These are phyloP conservation scores for Cytospora paraplurivora DNA, from an alignment of 2,329 filamentous ascomycete genomes.

Conservation along the genomic window DNA sequence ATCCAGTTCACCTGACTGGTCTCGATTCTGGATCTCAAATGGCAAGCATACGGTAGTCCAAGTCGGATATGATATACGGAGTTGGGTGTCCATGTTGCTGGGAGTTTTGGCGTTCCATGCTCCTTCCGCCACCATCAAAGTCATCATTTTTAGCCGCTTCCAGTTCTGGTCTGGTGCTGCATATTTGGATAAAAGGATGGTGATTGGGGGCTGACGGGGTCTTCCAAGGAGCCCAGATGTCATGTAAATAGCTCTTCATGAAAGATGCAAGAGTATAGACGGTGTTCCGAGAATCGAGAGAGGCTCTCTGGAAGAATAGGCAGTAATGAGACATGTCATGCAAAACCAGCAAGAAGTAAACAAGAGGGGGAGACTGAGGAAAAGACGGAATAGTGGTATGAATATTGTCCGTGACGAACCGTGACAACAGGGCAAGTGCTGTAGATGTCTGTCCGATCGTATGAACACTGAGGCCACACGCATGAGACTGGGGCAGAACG, in stretches of 20 bases:
- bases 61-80: neutral
- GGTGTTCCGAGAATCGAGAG: neutral
- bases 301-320: neutral
- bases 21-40: constrained; percentile 13
- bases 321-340: neutral
- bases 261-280: neutral
- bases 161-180: neutral
- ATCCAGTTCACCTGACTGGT: neutral
- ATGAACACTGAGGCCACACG: neutral
- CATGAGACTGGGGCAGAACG: neutral
- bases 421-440: neutral
- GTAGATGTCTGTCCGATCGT: neutral
- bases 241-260: neutral
- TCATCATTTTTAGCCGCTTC: neutral
- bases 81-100: constrained; percentile 1
- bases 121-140: neutral
- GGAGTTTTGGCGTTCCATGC: constrained; percentile 3
- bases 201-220: neutral
- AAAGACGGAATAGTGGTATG: neutral
- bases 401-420: neutral
- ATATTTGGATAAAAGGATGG: neutral
- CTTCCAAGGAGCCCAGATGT: neutral
- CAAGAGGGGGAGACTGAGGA: too few species aligned
- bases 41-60: constrained; percentile 1
- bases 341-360: neutral